phyloP scores from a whole-genome alignment of 768 basidiomycete genomes.

The Agrocybe chaxingu region DNA sequence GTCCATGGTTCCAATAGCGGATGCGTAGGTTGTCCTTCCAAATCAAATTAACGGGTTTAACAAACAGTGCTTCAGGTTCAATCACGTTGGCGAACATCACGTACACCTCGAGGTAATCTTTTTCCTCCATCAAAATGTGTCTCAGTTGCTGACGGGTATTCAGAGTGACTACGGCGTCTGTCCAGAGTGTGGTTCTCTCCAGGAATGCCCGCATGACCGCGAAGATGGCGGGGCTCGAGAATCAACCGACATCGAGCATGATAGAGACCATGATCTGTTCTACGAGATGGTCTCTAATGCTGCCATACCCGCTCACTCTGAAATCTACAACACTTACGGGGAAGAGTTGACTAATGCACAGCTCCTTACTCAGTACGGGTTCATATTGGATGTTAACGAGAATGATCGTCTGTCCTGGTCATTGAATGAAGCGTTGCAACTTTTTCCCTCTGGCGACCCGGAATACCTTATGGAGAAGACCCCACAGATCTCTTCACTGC shows the following conservation, averaged over 20 bases:
- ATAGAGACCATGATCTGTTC: constrained; percentile 29
- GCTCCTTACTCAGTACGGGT: constrained; percentile 70
- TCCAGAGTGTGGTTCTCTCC: constrained; percentile 62
- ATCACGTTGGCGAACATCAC: constrained; percentile 66
- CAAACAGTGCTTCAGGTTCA: constrained; percentile 49
- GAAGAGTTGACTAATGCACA: constrained; percentile 60
- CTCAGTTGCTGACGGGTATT: constrained; percentile 5
- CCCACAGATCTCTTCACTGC: not conserved
- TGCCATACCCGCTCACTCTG: constrained; percentile 43
- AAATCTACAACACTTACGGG: constrained; percentile 82
- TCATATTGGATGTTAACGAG: constrained; percentile 70
- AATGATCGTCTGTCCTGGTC: constrained; percentile 53
- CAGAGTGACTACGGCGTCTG: constrained; percentile 78
- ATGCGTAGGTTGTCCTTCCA: constrained; percentile 51
- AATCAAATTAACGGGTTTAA: constrained; percentile 2
- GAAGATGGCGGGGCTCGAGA: constrained; percentile 21
- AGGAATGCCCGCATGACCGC: constrained; percentile 63
- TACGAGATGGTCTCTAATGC: constrained; percentile 70
- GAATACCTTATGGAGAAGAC: not conserved
- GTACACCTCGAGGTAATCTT: constrained; percentile 67
- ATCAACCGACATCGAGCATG: not conserved
- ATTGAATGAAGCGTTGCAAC: constrained; percentile 24
- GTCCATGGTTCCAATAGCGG: constrained; percentile 83
- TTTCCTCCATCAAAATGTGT: not conserved
- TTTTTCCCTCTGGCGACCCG: not conserved